Percentiles rank a stretch among this genome's conserved stretches.
phyloP scores from a whole-genome alignment of 2,329 filamentous ascomycete genomes.

The Trichoderma sp. region DNA sequence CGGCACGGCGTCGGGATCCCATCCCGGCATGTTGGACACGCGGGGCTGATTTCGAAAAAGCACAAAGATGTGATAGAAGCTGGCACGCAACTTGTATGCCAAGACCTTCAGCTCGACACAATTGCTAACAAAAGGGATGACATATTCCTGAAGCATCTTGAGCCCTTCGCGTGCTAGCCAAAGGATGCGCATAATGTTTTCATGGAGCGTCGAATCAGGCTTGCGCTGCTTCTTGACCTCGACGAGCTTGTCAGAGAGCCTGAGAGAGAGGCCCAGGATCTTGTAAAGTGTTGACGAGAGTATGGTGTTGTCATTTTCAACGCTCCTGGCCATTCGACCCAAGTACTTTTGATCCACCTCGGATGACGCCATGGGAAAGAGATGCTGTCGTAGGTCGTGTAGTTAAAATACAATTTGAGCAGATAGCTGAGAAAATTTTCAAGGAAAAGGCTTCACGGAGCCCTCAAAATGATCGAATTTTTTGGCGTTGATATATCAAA shows the following conservation, averaged over 20 bases:
- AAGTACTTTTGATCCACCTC: constrained; percentile 98
- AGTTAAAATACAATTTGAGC: not conserved
- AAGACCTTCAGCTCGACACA: constrained; percentile 85
- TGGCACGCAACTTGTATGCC: constrained; percentile 86
- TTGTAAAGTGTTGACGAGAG: constrained; percentile 85
- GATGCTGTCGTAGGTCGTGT: not conserved
- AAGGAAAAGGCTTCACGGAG: not conserved
- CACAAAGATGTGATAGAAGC: constrained; percentile 95
- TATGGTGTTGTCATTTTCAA: constrained; percentile 74
- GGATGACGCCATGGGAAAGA: constrained; percentile 79
- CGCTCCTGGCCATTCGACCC: constrained; percentile 80
- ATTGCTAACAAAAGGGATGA: constrained; percentile 79
- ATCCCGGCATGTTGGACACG: constrained; percentile 62
- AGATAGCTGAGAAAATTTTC: not conserved
- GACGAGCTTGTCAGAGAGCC: constrained; percentile 81
- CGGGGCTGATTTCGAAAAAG: constrained; percentile 91
- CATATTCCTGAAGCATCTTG: constrained; percentile 81
- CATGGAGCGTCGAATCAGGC: constrained; percentile 79
- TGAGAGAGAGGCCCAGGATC: constrained; percentile 85
- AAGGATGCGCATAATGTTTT: constrained; percentile 84
- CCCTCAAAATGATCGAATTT: not conserved
- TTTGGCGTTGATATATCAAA: not conserved
- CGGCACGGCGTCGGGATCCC: constrained; percentile 48
- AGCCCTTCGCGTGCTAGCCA: constrained; percentile 94
- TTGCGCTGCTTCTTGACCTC: constrained; percentile 80